A percentile compares a stretch with the other conserved stretches of the same genome.
phyloP scores from a whole-genome alignment of 768 basidiomycete genomes.

The Lentinula sp. region DNA sequence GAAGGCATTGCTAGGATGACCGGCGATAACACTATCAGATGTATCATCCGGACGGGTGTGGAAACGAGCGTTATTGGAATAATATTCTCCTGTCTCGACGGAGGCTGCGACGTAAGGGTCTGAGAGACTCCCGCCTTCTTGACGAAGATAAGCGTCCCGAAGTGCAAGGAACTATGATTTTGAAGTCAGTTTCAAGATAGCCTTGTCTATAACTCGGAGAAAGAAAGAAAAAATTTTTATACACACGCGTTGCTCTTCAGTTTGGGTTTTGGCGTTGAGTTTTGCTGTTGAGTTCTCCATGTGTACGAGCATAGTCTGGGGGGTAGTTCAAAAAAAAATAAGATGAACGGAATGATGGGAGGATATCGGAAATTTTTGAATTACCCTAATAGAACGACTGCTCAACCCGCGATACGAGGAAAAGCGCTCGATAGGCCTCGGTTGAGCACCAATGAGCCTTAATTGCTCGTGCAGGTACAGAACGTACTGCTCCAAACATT shows the following conservation, averaged over 20 bases:
- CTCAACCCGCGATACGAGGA: slow-evolving; percentile 47
- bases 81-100: not conserved
- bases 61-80: not conserved
- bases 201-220: not conserved
- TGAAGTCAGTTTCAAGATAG: not conserved
- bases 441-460: slow-evolving; percentile 38
- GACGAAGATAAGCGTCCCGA: slow-evolving; percentile 17
- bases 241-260: slow-evolving; percentile 52
- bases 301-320: slow-evolving; percentile 62
- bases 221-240: slow-evolving; percentile 1
- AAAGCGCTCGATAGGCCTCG: slow-evolving; percentile 44
- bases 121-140: slow-evolving; percentile 7
- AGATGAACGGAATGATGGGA: not conserved
- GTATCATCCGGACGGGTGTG: not conserved
- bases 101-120: not conserved
- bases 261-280: slow-evolving; percentile 41
- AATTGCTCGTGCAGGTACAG: slow-evolving; percentile 60
- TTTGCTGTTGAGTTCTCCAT: slow-evolving; percentile 53
- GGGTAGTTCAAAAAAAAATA: not conserved
- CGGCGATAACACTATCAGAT: not conserved
- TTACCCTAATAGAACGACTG: slow-evolving; percentile 59
- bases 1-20: not conserved
- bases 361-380: slow-evolving; percentile 7
- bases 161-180: slow-evolving; percentile 19
- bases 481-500: slow-evolving; percentile 69